Conservation (phyloP, 176 grass and related monocot genomes). For the Dendrocalamus sinicus region DNA sequence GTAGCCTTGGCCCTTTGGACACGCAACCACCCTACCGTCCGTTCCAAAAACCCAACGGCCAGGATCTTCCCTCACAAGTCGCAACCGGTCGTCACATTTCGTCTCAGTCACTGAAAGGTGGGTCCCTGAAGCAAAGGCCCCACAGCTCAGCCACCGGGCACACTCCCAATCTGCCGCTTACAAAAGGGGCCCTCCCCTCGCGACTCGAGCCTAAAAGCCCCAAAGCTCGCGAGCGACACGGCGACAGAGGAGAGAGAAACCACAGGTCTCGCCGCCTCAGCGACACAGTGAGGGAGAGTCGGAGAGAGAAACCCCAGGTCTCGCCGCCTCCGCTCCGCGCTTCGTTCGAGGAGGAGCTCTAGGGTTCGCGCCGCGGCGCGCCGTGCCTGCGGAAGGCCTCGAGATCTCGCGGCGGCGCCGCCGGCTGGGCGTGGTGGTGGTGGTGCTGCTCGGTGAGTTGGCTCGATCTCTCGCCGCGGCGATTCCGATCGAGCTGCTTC, state of each 20-base stretch:
- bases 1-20: slow-evolving; percentile 29
- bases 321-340: slow-evolving; percentile 43
- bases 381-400: slow-evolving; percentile 35
- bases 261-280: not conserved
- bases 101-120: not conserved
- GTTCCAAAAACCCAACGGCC: slow-evolving; percentile 48
- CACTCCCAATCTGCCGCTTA: not conserved
- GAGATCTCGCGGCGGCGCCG: slow-evolving; percentile 60
- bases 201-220: slow-evolving; percentile 36
- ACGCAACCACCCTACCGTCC: slow-evolving; percentile 40
- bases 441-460: slow-evolving; percentile 40
- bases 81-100: not conserved
- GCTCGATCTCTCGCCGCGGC: slow-evolving; percentile 48
- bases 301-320: not conserved
- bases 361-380: slow-evolving; percentile 49
- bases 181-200: slow-evolving; percentile 6
- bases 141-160: slow-evolving; percentile 6
- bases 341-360: slow-evolving; percentile 36
- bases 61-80: slow-evolving; percentile 22
- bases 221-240: slow-evolving; percentile 46
- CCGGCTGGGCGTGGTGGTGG: slow-evolving; percentile 36
- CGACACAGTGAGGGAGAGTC: no score
- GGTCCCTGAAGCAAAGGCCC: rapidly evolving
- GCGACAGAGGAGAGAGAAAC: slow-evolving; percentile 39
- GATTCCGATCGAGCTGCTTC: slow-evolving; percentile 37